Evolutionary conservation across 495 filamentous ascomycete genomes (phyloP).

Genomic region (Margaritispora aquatica): DNA sequence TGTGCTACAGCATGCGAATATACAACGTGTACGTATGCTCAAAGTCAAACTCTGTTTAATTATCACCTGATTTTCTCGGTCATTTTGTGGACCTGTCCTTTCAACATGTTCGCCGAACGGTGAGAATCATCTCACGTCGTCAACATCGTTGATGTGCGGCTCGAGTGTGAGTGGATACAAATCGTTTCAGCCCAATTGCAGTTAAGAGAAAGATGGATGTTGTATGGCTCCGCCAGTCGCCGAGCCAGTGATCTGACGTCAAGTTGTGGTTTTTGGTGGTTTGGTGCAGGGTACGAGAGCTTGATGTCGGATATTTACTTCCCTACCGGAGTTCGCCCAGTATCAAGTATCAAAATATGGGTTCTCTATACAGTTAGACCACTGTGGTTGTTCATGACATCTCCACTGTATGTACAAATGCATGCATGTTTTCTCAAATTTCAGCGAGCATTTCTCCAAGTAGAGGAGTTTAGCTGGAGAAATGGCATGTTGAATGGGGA

Average conservation of each 20-base stretch:
- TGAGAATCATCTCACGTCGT: not conserved
- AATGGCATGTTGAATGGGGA: not conserved
- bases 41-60: not conserved
- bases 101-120: not conserved
- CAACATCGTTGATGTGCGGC: not conserved
- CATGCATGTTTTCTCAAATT: not conserved
- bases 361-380: too few species aligned
- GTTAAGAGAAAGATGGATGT: not conserved
- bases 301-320: not conserved
- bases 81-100: conserved; percentile 9
- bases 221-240: conserved; percentile 3
- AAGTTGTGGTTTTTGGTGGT: not conserved
- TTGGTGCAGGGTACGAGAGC: not conserved
- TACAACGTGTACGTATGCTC: too few species aligned
- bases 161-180: not conserved
- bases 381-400: not conserved
- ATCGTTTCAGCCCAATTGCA: not conserved
- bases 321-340: not conserved
- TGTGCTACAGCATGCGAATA: too few species aligned
- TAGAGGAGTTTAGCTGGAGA: not conserved
- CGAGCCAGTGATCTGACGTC: conserved; percentile 12
- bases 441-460: not conserved
- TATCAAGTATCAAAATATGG: too few species aligned
- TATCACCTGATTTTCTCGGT: not conserved
- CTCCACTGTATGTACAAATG: not conserved